These are phyloP conservation scores for Xylariaceae sp. DNA, from an alignment of 2,329 filamentous ascomycete species.

Conservation along the genomic window DNA sequence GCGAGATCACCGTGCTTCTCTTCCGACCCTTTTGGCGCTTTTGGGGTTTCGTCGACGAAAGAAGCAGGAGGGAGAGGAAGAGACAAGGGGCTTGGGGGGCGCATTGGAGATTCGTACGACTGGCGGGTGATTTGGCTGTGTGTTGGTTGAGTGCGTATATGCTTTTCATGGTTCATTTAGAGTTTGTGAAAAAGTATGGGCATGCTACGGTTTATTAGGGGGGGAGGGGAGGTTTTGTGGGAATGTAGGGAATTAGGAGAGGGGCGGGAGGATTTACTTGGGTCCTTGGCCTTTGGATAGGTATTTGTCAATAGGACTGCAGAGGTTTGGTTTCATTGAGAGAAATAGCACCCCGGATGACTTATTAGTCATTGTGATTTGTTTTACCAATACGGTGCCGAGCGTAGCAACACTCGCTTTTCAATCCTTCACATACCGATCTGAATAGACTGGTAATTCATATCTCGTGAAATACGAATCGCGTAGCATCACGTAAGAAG, in stretches of 20 bases:
- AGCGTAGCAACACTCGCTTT: background rate
- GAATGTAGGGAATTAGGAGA: too few relatives aligned
- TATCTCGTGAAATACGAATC: background rate
- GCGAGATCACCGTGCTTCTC: background rate
- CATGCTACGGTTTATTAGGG: background rate
- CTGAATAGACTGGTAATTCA: background rate
- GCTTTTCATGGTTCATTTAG: background rate
- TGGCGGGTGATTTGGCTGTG: background rate
- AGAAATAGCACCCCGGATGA: background rate
- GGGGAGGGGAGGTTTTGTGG: background rate
- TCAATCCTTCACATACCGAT: background rate
- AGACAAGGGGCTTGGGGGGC: too few relatives aligned
- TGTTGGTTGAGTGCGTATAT: background rate
- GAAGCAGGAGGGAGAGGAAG: background rate
- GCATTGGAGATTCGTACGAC: background rate
- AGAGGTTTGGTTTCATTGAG: background rate
- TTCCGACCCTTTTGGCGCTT: background rate
- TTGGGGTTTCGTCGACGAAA: background rate
- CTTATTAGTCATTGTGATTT: background rate
- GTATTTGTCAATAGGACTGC: background rate
- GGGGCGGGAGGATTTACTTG: background rate
- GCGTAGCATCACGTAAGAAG: background rate
- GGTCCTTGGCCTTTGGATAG: background rate
- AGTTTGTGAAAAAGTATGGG: background rate
- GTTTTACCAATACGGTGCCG: background rate